These are phyloP conservation scores for Malbranchea cinnamomea DNA, from an alignment of 2,329 filamentous ascomycete genomes.

Conservation along the genomic window DNA sequence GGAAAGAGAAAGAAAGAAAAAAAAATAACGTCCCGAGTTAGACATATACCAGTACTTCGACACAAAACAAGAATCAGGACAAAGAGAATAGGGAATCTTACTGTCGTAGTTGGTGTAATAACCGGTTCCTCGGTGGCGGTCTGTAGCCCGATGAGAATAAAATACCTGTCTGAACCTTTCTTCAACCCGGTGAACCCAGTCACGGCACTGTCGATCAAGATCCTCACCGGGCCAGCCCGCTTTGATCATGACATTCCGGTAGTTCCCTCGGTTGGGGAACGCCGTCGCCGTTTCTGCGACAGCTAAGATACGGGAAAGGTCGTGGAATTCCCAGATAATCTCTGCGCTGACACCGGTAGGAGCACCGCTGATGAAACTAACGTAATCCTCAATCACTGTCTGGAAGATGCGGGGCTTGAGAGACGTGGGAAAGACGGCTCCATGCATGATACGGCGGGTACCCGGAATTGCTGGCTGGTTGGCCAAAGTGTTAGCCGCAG, in stretches of 20 bases:
- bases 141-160: too few species aligned
- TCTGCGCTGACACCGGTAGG: background rate
- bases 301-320: background rate
- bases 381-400: background rate
- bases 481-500: background rate
- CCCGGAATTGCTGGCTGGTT: background rate
- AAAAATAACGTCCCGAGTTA: background rate
- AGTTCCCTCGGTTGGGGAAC: background rate
- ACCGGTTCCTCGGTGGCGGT: background rate
- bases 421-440: background rate
- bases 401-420: constrained; percentile 1
- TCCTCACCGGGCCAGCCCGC: background rate
- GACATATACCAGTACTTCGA: background rate
- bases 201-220: background rate
- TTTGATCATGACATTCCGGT: background rate
- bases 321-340: constrained; percentile 1
- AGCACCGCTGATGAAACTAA: background rate
- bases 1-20: too few species aligned
- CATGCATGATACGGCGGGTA: background rate
- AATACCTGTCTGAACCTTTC: background rate
- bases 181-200: background rate
- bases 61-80: background rate
- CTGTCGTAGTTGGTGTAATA: constrained; percentile 1
- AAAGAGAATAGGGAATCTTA: constrained; percentile 1
- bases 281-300: background rate